These are phyloP conservation scores for Solanum chilense DNA, from an alignment of 257 asterid genomes.

Conservation along the genomic window DNA sequence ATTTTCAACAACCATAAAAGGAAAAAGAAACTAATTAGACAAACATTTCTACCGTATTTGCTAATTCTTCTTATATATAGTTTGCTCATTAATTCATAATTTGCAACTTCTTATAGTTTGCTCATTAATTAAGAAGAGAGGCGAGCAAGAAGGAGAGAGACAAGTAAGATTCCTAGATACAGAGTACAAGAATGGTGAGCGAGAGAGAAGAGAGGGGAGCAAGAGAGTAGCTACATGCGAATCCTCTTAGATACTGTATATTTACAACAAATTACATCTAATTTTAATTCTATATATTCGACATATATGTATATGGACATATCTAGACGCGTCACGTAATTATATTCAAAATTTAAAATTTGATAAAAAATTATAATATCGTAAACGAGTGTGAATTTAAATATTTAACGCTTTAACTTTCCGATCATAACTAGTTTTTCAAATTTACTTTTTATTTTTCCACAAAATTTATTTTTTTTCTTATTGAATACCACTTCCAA, in stretches of 20 bases:
- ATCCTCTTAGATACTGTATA: rapidly evolving
- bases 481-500: background rate
- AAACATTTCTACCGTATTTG: background rate
- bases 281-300: rapidly evolving
- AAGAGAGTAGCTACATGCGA: background rate
- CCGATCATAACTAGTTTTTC: background rate
- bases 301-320: background rate
- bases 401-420: background rate
- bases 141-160: rapidly evolving
- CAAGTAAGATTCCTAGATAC: background rate
- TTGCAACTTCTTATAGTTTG: background rate
- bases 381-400: background rate
- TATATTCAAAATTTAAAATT: no score
- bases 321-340: no score
- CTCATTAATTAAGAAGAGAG: background rate
- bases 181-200: no score
- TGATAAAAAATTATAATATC: no score
- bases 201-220: background rate
- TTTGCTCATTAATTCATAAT: background rate
- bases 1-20: no score
- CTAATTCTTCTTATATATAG: rapidly evolving
- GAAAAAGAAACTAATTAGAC: no score
- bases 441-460: background rate
- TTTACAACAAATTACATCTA: no score
- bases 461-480: background rate